Conservation (phyloP, 2,329 filamentous ascomycete species). For the Thielaviopsis euricoi region DNA sequence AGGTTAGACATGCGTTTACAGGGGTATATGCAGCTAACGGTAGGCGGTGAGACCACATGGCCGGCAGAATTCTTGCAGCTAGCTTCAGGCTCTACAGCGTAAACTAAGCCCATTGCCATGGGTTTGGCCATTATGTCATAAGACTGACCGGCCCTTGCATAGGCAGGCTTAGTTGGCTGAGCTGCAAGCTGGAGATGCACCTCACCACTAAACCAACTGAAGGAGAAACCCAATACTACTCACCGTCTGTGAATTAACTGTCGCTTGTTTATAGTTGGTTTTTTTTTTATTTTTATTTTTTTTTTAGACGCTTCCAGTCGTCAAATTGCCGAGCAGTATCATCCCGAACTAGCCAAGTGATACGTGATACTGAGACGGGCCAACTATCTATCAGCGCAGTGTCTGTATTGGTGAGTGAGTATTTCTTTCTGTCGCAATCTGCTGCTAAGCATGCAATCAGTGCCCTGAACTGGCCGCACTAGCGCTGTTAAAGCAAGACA, state of each 20-base stretch:
- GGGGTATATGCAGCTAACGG: not conserved
- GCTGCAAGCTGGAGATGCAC: not conserved
- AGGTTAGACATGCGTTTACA: not conserved
- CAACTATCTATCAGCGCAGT: not conserved
- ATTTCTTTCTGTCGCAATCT: not conserved
- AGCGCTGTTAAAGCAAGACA: not conserved
- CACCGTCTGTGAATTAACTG: not conserved
- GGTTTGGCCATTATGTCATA: conserved; percentile 1
- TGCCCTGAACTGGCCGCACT: not conserved
- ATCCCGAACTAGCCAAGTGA: not conserved
- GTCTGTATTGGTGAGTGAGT: not conserved
- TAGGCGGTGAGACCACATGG: not conserved
- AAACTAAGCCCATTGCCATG: not conserved
- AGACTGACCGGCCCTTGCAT: not conserved
- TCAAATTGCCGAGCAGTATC: not conserved
- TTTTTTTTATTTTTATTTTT: too few relatives aligned
- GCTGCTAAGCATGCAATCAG: not conserved
- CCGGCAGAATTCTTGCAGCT: not conserved
- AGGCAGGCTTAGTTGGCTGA: not conserved
- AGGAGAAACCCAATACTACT: too few relatives aligned
- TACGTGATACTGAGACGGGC: not conserved
- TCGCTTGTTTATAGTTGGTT: not conserved
- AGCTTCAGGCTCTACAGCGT: too few relatives aligned
- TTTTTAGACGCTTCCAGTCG: not conserved
- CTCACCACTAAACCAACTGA: not conserved